phyloP scores from a whole-genome alignment of 306 rosid species.

The Rosa multiflora region DNA sequence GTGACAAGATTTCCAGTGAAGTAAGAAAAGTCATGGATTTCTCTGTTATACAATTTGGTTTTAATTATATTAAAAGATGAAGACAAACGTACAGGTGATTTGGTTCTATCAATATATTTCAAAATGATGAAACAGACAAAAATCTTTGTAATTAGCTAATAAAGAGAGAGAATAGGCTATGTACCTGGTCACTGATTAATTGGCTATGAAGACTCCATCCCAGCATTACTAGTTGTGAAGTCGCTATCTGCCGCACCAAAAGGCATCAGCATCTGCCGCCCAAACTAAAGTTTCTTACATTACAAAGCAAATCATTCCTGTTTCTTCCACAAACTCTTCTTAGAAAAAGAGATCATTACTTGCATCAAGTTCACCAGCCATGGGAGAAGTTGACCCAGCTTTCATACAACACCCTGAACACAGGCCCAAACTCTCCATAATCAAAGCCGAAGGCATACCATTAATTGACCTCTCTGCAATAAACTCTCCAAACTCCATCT shows the following conservation, averaged over 20 bases:
- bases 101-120: neutral
- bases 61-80: neutral
- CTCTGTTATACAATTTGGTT: neutral
- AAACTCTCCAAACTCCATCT: neutral
- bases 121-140: neutral
- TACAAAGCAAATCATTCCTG: neutral
- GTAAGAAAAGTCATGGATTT: neutral
- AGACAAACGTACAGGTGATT: neutral
- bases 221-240: neutral
- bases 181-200: neutral
- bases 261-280: constrained; percentile 18
- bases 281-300: neutral
- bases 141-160: neutral
- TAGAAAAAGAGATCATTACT: neutral
- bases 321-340: neutral
- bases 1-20: neutral
- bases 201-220: neutral
- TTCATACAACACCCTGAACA: constrained; percentile 55
- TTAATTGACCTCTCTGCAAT: constrained; percentile 29
- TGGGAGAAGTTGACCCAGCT: constrained; percentile 47
- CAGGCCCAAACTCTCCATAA: constrained; percentile 46
- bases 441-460: constrained; percentile 49
- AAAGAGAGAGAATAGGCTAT: neutral
- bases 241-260: constrained; percentile 5
- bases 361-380: neutral